These are phyloP conservation scores for Sechiopsis laciniata DNA, from an alignment of 306 rosid species.

Conservation along the genomic window DNA sequence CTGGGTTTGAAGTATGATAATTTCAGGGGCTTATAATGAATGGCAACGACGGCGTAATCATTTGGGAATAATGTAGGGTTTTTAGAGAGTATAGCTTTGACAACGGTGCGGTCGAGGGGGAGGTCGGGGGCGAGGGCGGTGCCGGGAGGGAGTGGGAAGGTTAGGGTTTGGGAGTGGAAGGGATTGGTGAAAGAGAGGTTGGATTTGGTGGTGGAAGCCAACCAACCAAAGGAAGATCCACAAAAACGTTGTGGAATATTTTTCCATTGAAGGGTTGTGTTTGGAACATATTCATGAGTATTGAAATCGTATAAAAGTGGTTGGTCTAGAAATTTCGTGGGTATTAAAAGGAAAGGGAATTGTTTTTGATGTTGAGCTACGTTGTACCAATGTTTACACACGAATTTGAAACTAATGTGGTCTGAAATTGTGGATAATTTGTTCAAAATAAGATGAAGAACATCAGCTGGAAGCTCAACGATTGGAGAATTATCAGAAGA, in stretches of 20 bases:
- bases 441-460: neutral
- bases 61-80: neutral
- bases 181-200: neutral
- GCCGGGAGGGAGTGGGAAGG: neutral
- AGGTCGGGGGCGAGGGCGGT: neutral
- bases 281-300: neutral
- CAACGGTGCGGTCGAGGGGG: neutral
- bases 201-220: neutral
- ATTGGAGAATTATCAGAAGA: neutral
- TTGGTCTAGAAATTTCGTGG: neutral
- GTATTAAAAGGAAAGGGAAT: neutral
- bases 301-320: neutral
- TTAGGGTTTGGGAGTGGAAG: neutral
- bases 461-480: neutral
- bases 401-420: neutral
- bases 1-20: neutral
- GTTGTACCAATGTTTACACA: neutral
- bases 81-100: neutral
- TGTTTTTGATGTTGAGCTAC: neutral
- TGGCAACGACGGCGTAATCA: neutral
- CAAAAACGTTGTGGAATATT: neutral
- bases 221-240: neutral
- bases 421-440: neutral
- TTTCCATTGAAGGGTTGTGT: neutral
- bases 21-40: neutral